These are phyloP conservation scores for Vanderwaltozyma polyspora DNA, from an alignment of 805 yeast species.

Conservation along the genomic window DNA sequence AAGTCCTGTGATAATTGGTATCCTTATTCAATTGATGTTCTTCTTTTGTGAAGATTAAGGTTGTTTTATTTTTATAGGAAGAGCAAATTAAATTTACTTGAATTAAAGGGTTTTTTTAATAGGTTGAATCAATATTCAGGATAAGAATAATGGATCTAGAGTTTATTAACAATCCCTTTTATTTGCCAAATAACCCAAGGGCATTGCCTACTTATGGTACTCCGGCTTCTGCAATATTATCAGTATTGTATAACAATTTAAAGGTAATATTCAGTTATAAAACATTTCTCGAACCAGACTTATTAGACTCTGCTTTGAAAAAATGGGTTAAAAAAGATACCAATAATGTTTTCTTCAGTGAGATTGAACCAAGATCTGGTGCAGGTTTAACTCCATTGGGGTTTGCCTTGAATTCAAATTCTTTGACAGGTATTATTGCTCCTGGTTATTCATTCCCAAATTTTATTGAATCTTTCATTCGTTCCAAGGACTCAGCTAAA, in stretches of 20 bases:
- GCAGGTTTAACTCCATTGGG: conserved; percentile 76
- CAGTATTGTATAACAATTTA: conserved; percentile 39
- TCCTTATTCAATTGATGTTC: too few relatives aligned
- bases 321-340: conserved; percentile 38
- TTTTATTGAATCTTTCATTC: conserved; percentile 50
- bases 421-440: conserved; percentile 35
- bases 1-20: too few relatives aligned
- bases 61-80: too few relatives aligned
- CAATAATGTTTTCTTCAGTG: conserved; percentile 13
- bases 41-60: too few relatives aligned
- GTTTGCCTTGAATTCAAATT: conserved; percentile 30
- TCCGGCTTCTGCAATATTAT: conserved; percentile 39
- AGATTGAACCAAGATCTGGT: conserved; percentile 68
- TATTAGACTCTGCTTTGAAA: conserved; percentile 47
- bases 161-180: conserved; percentile 42
- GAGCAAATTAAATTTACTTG: too few relatives aligned
- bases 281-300: conserved; percentile 48
- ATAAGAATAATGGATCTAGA: conserved; percentile 3
- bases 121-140: too few relatives aligned
- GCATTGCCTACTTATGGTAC: conserved; percentile 41
- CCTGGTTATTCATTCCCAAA: conserved; percentile 58
- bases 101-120: too few relatives aligned
- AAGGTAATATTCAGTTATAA: conserved; percentile 57
- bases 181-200: conserved; percentile 46
- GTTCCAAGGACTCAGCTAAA: conserved; percentile 32